A percentile compares a stretch with the other conserved stretches of the same genome.
These are phyloP conservation scores for Pythium monospermum DNA, from an alignment of 352 stramenopile species.

Conservation along the genomic window DNA sequence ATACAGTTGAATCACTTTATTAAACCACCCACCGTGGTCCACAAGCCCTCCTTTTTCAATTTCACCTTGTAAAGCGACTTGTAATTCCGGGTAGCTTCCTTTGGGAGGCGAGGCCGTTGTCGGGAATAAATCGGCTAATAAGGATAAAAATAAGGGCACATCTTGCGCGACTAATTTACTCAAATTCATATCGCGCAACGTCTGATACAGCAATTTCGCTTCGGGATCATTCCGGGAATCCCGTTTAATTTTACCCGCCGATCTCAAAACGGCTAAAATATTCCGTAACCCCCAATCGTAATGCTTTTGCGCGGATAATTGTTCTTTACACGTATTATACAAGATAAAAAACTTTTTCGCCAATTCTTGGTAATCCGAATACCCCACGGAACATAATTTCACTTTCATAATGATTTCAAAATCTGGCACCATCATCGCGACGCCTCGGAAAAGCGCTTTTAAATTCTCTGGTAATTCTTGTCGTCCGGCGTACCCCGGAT, in stretches of 20 bases:
- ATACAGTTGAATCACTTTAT: slow-evolving; percentile 98
- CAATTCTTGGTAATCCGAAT: slow-evolving; percentile 90
- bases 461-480: slow-evolving; percentile 98
- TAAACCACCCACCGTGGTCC: slow-evolving; percentile 83
- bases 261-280: slow-evolving; percentile 87
- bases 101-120: slow-evolving; percentile 88
- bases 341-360: slow-evolving; percentile 92
- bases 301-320: slow-evolving; percentile 90
- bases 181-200: slow-evolving; percentile 96
- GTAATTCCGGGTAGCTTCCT: slow-evolving; percentile 95
- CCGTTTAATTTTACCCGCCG: slow-evolving; percentile 89
- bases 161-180: slow-evolving; percentile 98
- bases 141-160: slow-evolving; percentile 95
- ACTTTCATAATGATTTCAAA: slow-evolving; percentile 97
- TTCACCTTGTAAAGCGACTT: slow-evolving; percentile 77
- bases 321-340: slow-evolving; percentile 90
- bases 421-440: slow-evolving; percentile 92
- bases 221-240: slow-evolving; percentile 87
- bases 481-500: slow-evolving; percentile 96
- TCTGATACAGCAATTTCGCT: slow-evolving; percentile 85
- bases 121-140: slow-evolving; percentile 96
- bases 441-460: slow-evolving; percentile 91
- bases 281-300: slow-evolving; percentile 92
- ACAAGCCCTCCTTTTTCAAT: slow-evolving; percentile 92
- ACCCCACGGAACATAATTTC: slow-evolving; percentile 91